Evolutionary conservation across 306 rosid species (phyloP), one percentile per base, ranked within the genome.

Genomic region (Psophocarpus tetragonolobus): DNA sequence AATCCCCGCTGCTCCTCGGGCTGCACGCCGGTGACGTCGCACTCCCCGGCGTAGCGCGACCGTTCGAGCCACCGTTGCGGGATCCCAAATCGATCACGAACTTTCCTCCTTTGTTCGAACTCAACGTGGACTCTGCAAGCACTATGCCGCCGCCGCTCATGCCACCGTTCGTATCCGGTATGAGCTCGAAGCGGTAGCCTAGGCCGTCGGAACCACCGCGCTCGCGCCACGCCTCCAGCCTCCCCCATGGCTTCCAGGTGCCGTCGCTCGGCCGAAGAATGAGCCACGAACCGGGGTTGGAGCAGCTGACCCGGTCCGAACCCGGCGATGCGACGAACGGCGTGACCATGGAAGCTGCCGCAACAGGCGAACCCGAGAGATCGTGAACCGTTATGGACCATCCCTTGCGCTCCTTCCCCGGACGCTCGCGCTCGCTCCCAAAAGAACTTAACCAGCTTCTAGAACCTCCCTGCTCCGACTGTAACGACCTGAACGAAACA

Each of bases 201-300:
- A 90, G 80, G 0, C 91, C 91, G 7, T 90, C 92, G 4, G 92
- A 88, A 10, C 90, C 82, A 0, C 96, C 91, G 0, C 96, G 89
- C 50, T 90, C 96, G 6, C 96, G 96, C 96, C 96, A 90, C 0
- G 96, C 96, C 60, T 90, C 91, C 12, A 90, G 88, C 8, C 86
- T 75, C 12, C 96, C 96, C 96, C 92, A 88, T 0, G 96, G 92
- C 57, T 88, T 88, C 96, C 96, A 90, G 0, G 92, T 90, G 7
- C 87, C 88, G 0, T 85, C 96, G 0, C 92, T 92, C 0, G 96
- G 96, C 0, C 96, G 88, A 15, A 90, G 90, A 35, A 90, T 90
- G 13, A 88, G 89, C 96, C 96, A 90, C 1, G 96, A 83, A 4
- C 96, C 96, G 0, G 96, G 92, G 68, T 85, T 90, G 2, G 96